Evolutionary conservation across 805 yeast genomes (phyloP).

Genomic region (Kodamaea kakaduensis): DNA sequence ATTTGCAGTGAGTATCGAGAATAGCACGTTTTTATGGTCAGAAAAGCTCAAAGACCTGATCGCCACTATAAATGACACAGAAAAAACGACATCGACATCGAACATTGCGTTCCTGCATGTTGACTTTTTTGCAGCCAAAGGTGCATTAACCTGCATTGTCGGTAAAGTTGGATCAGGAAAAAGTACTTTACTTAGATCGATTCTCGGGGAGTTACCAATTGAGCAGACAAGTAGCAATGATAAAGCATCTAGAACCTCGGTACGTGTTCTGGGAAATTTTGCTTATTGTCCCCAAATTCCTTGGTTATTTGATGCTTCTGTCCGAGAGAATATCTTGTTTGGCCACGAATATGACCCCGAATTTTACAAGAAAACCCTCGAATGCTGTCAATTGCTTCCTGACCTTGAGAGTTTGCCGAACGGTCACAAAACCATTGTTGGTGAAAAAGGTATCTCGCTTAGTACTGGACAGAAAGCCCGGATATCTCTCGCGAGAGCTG

Average conservation of each 20-base stretch:
- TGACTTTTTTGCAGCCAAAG: conserved; percentile 47
- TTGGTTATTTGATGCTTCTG: conserved; percentile 50
- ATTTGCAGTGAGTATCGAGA: conserved; percentile 39
- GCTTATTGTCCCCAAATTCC: conserved; percentile 63
- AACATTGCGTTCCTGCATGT: conserved; percentile 42
- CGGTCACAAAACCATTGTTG: conserved; percentile 52
- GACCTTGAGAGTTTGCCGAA: conserved; percentile 49
- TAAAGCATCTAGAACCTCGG: conserved; percentile 9
- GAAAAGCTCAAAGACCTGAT: too few species aligned
- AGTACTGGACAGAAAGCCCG: conserved; percentile 66
- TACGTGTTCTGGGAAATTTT: conserved; percentile 36
- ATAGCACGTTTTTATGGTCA: conserved; percentile 60
- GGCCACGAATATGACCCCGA: conserved; percentile 43
- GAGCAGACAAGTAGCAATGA: too few species aligned
- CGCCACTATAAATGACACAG: too few species aligned
- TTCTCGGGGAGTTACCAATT: conserved; percentile 51
- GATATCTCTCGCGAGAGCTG: conserved; percentile 64
- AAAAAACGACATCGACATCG: too few species aligned
- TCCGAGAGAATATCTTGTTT: conserved; percentile 49
- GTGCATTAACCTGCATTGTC: conserved; percentile 55
- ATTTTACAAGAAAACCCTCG: conserved; percentile 40
- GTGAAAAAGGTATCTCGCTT: conserved; percentile 58
- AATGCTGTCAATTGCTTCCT: conserved; percentile 47
- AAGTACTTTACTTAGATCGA: conserved; percentile 50
- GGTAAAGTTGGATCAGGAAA: conserved; percentile 71